A percentile compares a stretch with the other conserved stretches of the same genome.
Conservation (phyloP, 306 rosid species). For the Quercus aquifolioides region DNA sequence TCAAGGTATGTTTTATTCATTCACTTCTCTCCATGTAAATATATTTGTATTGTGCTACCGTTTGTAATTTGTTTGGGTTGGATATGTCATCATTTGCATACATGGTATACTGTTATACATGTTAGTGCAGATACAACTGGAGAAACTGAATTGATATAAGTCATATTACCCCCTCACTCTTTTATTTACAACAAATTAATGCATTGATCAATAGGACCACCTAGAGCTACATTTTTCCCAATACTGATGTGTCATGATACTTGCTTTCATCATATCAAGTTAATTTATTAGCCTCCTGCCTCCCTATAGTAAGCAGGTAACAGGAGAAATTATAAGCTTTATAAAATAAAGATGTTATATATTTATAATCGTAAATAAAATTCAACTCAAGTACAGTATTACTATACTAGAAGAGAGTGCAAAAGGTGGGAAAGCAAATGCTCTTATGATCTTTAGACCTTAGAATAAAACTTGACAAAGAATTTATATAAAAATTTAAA, state of each 20-base stretch:
- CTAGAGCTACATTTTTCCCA: not conserved
- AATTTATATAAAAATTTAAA: not conserved
- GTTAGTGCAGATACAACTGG: not conserved
- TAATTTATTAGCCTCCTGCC: not conserved
- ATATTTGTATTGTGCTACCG: not conserved
- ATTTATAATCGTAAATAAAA: too few relatives aligned
- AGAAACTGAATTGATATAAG: not conserved
- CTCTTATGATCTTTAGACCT: not conserved
- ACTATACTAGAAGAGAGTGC: too few relatives aligned
- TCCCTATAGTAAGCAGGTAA: too few relatives aligned
- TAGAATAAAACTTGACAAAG: not conserved
- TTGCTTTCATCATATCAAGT: not conserved
- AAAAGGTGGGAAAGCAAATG: not conserved
- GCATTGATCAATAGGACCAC: not conserved
- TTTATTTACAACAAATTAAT: not conserved
- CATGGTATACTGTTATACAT: not conserved
- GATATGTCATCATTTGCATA: not conserved
- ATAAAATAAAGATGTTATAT: too few relatives aligned
- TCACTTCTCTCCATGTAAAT: not conserved
- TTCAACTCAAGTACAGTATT: too few relatives aligned
- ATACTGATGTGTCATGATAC: not conserved
- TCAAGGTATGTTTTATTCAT: conserved; percentile 53
- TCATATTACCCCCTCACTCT: not conserved
- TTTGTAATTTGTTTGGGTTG: not conserved
- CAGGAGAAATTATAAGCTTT: too few relatives aligned